A percentile compares a stretch with the other conserved stretches of the same genome.
Evolutionary conservation across 805 yeast genomes (phyloP).

Genomic region (Kurtzmaniella fragi): DNA sequence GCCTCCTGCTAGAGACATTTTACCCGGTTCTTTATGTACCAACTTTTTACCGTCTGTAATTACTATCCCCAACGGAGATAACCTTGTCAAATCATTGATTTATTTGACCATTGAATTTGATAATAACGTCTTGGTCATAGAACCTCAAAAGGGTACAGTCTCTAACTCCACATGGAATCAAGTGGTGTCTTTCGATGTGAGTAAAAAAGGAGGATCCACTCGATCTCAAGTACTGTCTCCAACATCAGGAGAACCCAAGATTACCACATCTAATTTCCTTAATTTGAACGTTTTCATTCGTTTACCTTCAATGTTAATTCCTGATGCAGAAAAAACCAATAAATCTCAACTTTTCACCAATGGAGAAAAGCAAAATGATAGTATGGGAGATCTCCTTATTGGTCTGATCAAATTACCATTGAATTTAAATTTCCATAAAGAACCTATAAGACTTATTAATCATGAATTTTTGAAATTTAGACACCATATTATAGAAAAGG

Average conservation of each 20-base stretch:
- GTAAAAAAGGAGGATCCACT: constrained; percentile 31
- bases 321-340: constrained; percentile 28
- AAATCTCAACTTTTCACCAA: constrained; percentile 28
- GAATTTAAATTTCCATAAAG: constrained; percentile 46
- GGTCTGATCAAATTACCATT: constrained; percentile 67
- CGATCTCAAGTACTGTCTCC: constrained; percentile 26
- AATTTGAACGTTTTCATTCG: constrained; percentile 76
- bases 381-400: constrained; percentile 63
- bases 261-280: constrained; percentile 46
- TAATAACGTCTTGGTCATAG: constrained; percentile 84
- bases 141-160: constrained; percentile 80
- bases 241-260: constrained; percentile 4
- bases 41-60: constrained; percentile 48
- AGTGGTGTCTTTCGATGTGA: constrained; percentile 85
- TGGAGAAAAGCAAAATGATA: constrained; percentile 20
- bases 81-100: constrained; percentile 60
- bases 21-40: constrained; percentile 29
- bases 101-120: constrained; percentile 91
- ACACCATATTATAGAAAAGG: constrained; percentile 38
- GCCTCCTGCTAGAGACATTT: constrained; percentile 14
- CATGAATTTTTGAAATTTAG: constrained; percentile 44
- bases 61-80: constrained; percentile 48
- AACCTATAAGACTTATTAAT: constrained; percentile 54
- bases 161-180: constrained; percentile 79
- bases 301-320: constrained; percentile 61